Conservation (phyloP, 148 eudicot genomes). For the Cornus florida region DNA sequence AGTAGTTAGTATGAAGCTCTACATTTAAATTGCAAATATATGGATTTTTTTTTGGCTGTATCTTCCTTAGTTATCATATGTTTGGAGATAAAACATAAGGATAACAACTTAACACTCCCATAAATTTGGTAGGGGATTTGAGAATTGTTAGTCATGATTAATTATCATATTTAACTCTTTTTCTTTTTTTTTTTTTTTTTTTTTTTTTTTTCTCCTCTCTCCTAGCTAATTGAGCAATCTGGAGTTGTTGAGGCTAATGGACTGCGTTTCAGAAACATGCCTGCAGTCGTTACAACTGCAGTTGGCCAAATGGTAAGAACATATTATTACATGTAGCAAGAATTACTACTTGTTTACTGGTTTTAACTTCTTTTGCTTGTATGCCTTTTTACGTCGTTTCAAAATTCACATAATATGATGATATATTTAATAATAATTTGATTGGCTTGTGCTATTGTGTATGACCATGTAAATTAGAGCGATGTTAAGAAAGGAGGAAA, state of each 20-base stretch:
- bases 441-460: neutral
- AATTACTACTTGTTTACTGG: neutral
- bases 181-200: slow-evolving; percentile 4
- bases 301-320: slow-evolving; percentile 81
- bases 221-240: slow-evolving; percentile 81
- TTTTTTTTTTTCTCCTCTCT: too few relatives aligned
- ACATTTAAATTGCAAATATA: neutral
- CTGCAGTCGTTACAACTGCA: slow-evolving; percentile 68
- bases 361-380: neutral
- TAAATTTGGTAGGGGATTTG: neutral
- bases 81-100: too few relatives aligned
- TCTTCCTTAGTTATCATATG: too few relatives aligned
- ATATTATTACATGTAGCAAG: neutral
- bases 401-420: neutral
- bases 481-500: neutral
- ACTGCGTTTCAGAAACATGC: slow-evolving; percentile 46
- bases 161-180: neutral
- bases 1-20: too few relatives aligned
- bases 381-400: neutral
- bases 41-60: too few relatives aligned
- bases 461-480: neutral
- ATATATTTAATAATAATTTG: neutral
- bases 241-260: slow-evolving; percentile 60
- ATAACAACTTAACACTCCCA: too few relatives aligned
- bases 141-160: neutral